Conservation (phyloP, 2,329 filamentous ascomycete genomes). For the Cadophora malorum region DNA sequence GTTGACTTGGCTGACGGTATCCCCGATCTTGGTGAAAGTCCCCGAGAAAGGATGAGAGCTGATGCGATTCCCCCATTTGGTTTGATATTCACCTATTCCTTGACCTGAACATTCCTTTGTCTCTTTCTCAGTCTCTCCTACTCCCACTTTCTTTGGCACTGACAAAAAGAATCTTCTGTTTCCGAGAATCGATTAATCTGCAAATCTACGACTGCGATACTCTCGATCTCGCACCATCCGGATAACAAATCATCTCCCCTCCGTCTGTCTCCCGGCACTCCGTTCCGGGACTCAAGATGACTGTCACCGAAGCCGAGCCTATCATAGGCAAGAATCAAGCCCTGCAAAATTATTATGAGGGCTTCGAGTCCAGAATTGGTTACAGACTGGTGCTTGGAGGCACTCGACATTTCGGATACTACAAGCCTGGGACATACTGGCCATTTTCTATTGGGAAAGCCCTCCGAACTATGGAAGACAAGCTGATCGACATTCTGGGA, state of each 20-base stretch:
- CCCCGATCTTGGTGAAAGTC: no score
- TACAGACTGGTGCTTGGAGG: constrained; percentile 53
- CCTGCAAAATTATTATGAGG: constrained; percentile 52
- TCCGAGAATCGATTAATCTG: no score
- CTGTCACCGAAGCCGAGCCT: constrained; percentile 32
- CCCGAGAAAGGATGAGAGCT: no score
- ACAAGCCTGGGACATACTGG: constrained; percentile 52
- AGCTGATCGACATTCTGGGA: constrained; percentile 49
- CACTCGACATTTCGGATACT: constrained; percentile 58
- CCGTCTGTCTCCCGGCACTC: not conserved
- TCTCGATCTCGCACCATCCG: no score
- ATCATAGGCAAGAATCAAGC: constrained; percentile 49
- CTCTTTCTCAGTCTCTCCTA: no score
- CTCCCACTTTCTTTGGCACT: no score
- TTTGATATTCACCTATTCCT: no score
- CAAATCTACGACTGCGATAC: no score
- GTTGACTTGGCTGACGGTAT: no score
- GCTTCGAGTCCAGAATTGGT: constrained; percentile 52
- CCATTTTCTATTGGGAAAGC: constrained; percentile 54
- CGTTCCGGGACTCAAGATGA: constrained; percentile 18
- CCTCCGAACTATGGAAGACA: constrained; percentile 57
- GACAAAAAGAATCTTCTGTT: no score
- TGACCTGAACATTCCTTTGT: no score
- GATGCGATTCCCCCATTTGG: no score
- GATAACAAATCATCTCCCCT: not conserved